phyloP scores from a whole-genome alignment of 2,329 filamentous ascomycete genomes.

The Dendrostoma leiphaemia region DNA sequence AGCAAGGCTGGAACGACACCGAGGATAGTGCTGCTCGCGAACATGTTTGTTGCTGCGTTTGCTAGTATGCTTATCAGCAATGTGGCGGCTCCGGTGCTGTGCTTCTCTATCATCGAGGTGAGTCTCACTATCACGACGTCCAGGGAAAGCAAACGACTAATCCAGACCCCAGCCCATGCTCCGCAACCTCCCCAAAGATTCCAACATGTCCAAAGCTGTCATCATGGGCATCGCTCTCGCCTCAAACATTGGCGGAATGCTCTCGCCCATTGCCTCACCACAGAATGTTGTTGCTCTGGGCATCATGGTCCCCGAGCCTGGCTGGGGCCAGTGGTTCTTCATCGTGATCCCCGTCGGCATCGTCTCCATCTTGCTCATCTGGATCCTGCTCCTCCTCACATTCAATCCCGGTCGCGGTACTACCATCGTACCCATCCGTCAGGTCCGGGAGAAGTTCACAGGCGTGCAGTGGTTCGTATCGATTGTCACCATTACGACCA shows the following conservation, averaged over 20 bases:
- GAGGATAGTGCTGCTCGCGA: conserved; percentile 85
- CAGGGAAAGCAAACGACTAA: neutral
- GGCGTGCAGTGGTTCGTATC: conserved; percentile 93
- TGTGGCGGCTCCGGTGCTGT: conserved; percentile 92
- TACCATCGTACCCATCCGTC: conserved; percentile 86
- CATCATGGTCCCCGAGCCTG: conserved; percentile 89
- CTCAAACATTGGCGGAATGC: conserved; percentile 93
- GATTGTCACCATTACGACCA: conserved; percentile 77
- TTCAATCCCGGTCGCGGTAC: conserved; percentile 85
- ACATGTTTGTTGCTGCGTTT: conserved; percentile 98
- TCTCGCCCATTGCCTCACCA: conserved; percentile 93
- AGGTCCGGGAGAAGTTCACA: conserved; percentile 83
- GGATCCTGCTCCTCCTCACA: conserved; percentile 78
- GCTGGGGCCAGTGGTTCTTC: conserved; percentile 97
- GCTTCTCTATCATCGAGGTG: conserved; percentile 95
- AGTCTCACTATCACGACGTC: conserved; percentile 22
- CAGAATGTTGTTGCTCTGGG: conserved; percentile 96
- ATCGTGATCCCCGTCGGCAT: conserved; percentile 90
- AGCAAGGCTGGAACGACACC: conserved; percentile 95
- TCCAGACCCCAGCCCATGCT: conserved; percentile 72
- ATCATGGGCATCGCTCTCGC: conserved; percentile 93
- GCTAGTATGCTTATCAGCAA: conserved; percentile 99
- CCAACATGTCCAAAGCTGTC: conserved; percentile 89
- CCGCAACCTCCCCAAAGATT: conserved; percentile 85
- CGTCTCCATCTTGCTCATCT: conserved; percentile 83